These are phyloP conservation scores for Alternaria longipes DNA, from an alignment of 2,329 filamentous ascomycete species.

Conservation along the genomic window DNA sequence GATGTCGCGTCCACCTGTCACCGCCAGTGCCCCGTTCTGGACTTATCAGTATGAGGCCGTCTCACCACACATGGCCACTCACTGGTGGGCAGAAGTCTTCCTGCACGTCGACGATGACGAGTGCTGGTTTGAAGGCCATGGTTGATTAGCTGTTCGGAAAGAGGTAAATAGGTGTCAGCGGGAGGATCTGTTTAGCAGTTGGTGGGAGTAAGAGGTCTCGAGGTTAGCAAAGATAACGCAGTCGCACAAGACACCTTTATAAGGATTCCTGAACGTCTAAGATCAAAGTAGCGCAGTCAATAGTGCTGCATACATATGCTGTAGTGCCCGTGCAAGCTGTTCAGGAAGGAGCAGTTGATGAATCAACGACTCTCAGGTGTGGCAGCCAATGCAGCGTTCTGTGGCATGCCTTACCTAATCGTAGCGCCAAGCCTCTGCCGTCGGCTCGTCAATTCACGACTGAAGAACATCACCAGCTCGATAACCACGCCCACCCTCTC, in stretches of 20 bases:
- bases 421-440: conserved; percentile 35
- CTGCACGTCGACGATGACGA: conserved; percentile 86
- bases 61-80: conserved; percentile 45
- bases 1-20: conserved; percentile 76
- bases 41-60: conserved; percentile 23
- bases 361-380: conserved; percentile 11
- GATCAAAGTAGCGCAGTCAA: conserved; percentile 12
- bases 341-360: conserved; percentile 10
- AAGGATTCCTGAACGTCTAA: conserved; percentile 3
- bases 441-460: conserved; percentile 37
- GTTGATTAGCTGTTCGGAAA: neutral
- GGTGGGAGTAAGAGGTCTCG: neutral
- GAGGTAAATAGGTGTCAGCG: neutral
- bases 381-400: conserved; percentile 8
- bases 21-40: conserved; percentile 84
- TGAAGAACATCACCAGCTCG: conserved; percentile 36
- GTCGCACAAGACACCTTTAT: neutral
- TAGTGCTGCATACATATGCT: conserved; percentile 18
- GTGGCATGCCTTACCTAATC: conserved; percentile 25
- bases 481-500: conserved; percentile 44
- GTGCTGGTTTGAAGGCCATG: conserved; percentile 59
- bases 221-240: neutral
- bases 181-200: neutral
- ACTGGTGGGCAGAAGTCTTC: conserved; percentile 95
- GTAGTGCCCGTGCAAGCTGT: conserved; percentile 4